These are phyloP conservation scores for Pelargonium myrrhifolium DNA, from an alignment of 441 rosid genomes.

Conservation along the genomic window DNA sequence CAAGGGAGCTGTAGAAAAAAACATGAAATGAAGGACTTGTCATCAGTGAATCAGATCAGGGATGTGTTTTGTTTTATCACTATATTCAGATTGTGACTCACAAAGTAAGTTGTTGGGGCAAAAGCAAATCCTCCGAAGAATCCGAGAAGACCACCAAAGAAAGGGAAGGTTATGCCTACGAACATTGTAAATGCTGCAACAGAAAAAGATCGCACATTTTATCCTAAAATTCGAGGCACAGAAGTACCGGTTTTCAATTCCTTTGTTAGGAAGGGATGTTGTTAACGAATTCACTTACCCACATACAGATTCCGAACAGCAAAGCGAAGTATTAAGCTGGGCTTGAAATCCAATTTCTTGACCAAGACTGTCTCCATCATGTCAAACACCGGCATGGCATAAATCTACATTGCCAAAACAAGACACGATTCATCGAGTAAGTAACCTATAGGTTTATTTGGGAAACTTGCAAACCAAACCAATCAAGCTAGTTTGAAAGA, in stretches of 20 bases:
- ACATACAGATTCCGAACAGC: slow-evolving; percentile 41
- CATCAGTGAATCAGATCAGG: not conserved
- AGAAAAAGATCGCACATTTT: not conserved
- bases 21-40: not conserved
- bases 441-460: not conserved
- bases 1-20: slow-evolving; percentile 44
- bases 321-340: slow-evolving; percentile 38
- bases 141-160: slow-evolving; percentile 70
- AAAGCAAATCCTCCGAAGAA: slow-evolving; percentile 71
- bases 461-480: not conserved
- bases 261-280: not conserved
- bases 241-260: not conserved
- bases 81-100: slow-evolving; percentile 34
- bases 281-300: slow-evolving; percentile 31
- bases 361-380: slow-evolving; percentile 57
- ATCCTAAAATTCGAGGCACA: not conserved
- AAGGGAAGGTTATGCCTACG: slow-evolving; percentile 49
- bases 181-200: slow-evolving; percentile 51
- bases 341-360: slow-evolving; percentile 41
- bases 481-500: not conserved
- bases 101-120: slow-evolving; percentile 65
- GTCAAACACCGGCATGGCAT: slow-evolving; percentile 69
- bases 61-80: no score
- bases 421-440: not conserved
- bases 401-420: slow-evolving; percentile 22